Evolutionary conservation across 2,329 filamentous ascomycete species (phyloP), one percentile per base, ranked within the genome.

Genomic region (Aschersonia sp.): DNA sequence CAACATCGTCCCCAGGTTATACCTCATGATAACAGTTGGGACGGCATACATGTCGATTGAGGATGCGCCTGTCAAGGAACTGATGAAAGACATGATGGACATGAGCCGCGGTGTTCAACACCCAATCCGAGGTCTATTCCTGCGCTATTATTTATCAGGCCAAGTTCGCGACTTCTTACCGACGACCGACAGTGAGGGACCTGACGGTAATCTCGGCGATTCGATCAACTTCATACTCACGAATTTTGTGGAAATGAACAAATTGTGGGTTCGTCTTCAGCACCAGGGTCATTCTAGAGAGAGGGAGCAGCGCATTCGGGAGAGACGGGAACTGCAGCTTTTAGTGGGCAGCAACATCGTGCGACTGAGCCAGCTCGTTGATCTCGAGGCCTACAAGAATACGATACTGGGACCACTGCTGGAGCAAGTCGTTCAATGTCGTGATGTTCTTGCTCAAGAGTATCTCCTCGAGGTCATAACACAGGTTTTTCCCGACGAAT

Each of bases 41-140:
- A 98, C 92, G 2, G 94, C 95, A 45, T 98, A 98, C 72, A 98
- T 98, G 92, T 84, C 87, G 30, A 94, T 98, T 61, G 85, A 92
- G 59, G 92, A 97, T 74, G 92, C 94, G 50, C 92, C 92, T 1
- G 92, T 98, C 56, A 98, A 98, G 70, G 92, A 98, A 72, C 88
- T 98, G 53, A 98, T 98, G 92, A 98, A 98, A 69, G 92, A 98
- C 66, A 98, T 98, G 92, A 98, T 98, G 92, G 92, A 98, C 67
- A 98, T 98, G 92, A 97, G 89, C 67, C 80, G 92, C 53, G 92
- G 92, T 49, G 89, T 98, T 29, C 92, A 98, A 61, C 92, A 98
- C 66, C 92, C 92, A 12, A 89, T 96, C 53, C 86, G 92, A 50
- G 92, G 92, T 20, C 74, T 98, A 48, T 98, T 98, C 64, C 70